A percentile compares a stretch with the other conserved stretches of the same genome.
Conservation (phyloP, 2,329 filamentous ascomycete species). For the Penicillium griseofulvum region DNA sequence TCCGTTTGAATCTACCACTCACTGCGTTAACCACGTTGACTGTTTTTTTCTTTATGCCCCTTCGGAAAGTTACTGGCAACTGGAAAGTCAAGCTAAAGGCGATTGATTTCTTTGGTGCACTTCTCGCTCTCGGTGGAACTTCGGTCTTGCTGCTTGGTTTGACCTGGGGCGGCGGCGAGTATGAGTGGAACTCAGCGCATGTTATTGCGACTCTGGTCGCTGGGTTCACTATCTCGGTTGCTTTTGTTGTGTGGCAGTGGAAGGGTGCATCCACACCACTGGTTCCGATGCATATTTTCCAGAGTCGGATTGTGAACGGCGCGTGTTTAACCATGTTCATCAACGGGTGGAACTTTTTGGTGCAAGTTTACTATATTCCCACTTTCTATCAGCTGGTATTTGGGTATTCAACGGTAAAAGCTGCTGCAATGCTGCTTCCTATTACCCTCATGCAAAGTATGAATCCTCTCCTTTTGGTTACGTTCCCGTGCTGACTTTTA, state of each 20-base stretch:
- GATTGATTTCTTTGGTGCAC: conserved; percentile 52
- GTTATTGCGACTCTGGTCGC: conserved; percentile 56
- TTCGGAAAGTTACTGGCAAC: conserved; percentile 54
- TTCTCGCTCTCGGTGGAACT: conserved; percentile 47
- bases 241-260: conserved; percentile 37
- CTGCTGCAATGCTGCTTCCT: conserved; percentile 53
- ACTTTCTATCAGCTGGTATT: conserved; percentile 61
- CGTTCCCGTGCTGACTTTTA: conserved; percentile 36
- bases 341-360: conserved; percentile 59
- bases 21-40: conserved; percentile 48
- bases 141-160: conserved; percentile 51
- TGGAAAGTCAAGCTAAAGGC: conserved; percentile 53
- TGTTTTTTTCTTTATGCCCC: conserved; percentile 57
- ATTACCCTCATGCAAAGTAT: conserved; percentile 49
- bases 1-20: conserved; percentile 55
- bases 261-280: conserved; percentile 30
- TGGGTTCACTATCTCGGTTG: conserved; percentile 38
- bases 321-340: conserved; percentile 58
- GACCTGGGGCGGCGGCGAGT: conserved; percentile 61
- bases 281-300: conserved; percentile 52
- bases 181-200: conserved; percentile 55
- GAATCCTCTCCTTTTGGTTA: neutral
- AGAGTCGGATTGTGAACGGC: conserved; percentile 53
- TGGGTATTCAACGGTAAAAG: conserved; percentile 43
- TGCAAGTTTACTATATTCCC: conserved; percentile 62